These are phyloP conservation scores for Chaetomiaceae sp. DNA, from an alignment of 2,329 filamentous ascomycete species.

Conservation along the genomic window DNA sequence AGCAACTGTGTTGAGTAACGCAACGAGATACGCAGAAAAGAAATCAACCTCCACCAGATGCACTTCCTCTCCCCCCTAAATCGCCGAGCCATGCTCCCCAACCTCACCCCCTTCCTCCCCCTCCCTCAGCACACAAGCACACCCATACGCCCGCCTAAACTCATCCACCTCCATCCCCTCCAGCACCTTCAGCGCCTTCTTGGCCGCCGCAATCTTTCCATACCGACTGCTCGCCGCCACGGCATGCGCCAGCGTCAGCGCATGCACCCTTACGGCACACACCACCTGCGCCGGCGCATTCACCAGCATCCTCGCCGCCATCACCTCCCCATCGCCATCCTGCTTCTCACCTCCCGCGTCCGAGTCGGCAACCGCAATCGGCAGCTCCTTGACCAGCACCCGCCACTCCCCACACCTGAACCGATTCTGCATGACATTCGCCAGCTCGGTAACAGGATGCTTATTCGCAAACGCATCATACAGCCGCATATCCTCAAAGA, in stretches of 20 bases:
- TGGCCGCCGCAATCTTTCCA: slow-evolving; percentile 66
- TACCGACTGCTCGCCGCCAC: slow-evolving; percentile 62
- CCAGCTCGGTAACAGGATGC: slow-evolving; percentile 74
- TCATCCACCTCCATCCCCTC: slow-evolving; percentile 45
- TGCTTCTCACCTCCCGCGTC: not conserved
- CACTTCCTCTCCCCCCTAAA: not conserved
- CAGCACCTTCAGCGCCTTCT: slow-evolving; percentile 50
- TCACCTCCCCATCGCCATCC: slow-evolving; percentile 20
- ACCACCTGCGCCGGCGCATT: slow-evolving; percentile 48
- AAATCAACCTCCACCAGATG: too few species aligned
- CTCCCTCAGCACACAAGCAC: slow-evolving; percentile 50
- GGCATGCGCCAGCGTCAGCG: slow-evolving; percentile 58
- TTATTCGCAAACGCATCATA: slow-evolving; percentile 85
- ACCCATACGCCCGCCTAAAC: slow-evolving; percentile 58
- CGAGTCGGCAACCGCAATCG: slow-evolving; percentile 17
- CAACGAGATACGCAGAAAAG: too few species aligned
- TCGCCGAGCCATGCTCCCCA: slow-evolving; percentile 14
- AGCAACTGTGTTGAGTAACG: too few species aligned
- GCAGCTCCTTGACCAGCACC: slow-evolving; percentile 49
- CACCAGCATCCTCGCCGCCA: slow-evolving; percentile 13
- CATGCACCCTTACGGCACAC: slow-evolving; percentile 74
- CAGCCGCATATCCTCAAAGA: slow-evolving; percentile 78
- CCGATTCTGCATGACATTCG: slow-evolving; percentile 57
- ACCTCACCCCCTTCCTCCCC: slow-evolving; percentile 13
- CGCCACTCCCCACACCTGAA: slow-evolving; percentile 62